These are phyloP conservation scores for Trichoderma endophyticum DNA, from an alignment of 2,329 filamentous ascomycete genomes.

Conservation along the genomic window DNA sequence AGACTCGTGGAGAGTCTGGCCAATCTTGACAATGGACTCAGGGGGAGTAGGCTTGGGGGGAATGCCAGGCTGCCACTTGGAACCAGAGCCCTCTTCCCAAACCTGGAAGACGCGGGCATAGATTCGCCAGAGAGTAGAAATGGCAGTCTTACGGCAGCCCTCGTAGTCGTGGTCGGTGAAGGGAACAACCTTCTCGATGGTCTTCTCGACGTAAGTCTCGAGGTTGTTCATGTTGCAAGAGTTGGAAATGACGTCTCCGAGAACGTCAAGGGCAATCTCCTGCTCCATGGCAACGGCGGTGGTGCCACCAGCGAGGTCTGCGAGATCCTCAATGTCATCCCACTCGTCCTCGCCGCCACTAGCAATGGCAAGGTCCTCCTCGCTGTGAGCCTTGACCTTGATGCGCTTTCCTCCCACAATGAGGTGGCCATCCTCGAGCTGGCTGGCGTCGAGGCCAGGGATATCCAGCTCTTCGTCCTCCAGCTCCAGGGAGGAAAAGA, in stretches of 20 bases:
- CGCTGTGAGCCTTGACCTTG: constrained; percentile 64
- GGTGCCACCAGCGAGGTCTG: constrained; percentile 73
- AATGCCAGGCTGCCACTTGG: constrained; percentile 87
- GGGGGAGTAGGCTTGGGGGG: constrained; percentile 79
- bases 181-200: constrained; percentile 74
- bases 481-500: constrained; percentile 82
- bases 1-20: constrained; percentile 77
- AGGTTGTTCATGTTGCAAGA: constrained; percentile 71
- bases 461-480: constrained; percentile 84
- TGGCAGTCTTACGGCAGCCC: constrained; percentile 86
- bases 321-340: constrained; percentile 72
- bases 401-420: constrained; percentile 80
- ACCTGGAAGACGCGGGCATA: constrained; percentile 89
- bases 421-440: constrained; percentile 73
- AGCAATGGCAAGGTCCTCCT: constrained; percentile 52
- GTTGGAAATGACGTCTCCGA: constrained; percentile 88
- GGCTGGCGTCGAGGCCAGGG: constrained; percentile 53
- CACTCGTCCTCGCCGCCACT: constrained; percentile 52
- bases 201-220: constrained; percentile 83
- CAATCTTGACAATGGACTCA: constrained; percentile 76
- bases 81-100: constrained; percentile 68
- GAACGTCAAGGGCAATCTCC: constrained; percentile 92
- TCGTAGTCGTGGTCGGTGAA: constrained; percentile 89
- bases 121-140: constrained; percentile 88
- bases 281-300: constrained; percentile 92